A percentile compares a stretch with the other conserved stretches of the same genome.
These are phyloP conservation scores for Phytophthora hybrid DNA, from an alignment of 352 stramenopile species.

Conservation along the genomic window DNA sequence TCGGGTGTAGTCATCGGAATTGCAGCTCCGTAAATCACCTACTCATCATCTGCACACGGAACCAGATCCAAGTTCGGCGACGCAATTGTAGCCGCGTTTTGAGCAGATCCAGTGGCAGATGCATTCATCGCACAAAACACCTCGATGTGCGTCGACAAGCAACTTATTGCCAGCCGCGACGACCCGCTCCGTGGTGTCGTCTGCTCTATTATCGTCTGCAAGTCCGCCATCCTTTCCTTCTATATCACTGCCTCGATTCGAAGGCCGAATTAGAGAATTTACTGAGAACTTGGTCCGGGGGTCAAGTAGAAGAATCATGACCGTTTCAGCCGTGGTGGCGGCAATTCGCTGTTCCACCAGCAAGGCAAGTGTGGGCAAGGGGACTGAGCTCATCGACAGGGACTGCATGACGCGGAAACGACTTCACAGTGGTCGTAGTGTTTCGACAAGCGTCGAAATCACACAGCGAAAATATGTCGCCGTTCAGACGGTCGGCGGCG, in stretches of 20 bases:
- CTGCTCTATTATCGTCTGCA: too few species aligned
- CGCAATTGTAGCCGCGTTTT: background rate
- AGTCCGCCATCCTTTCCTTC: background rate
- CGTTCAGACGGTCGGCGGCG: background rate
- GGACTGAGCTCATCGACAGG: background rate
- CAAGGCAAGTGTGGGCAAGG: background rate
- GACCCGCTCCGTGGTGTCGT: background rate
- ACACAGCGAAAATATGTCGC: background rate
- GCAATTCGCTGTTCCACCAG: background rate
- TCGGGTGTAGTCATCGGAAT: too few species aligned
- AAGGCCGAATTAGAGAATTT: background rate
- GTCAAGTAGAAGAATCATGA: constrained; percentile 8
- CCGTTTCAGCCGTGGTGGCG: background rate
- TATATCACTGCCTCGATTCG: background rate
- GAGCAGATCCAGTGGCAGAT: background rate
- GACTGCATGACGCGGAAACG: background rate
- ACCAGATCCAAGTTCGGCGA: constrained; percentile 2
- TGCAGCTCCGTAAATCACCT: constrained; percentile 7
- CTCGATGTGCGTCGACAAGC: background rate
- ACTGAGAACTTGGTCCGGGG: constrained; percentile 6
- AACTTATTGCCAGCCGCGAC: background rate
- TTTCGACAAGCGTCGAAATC: background rate
- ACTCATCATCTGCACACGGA: background rate
- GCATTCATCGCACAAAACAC: background rate
- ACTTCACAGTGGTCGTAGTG: background rate